Evolutionary conservation across 2,329 filamentous ascomycete species (phyloP).

Genomic region (Sclerotinia nivalis): DNA sequence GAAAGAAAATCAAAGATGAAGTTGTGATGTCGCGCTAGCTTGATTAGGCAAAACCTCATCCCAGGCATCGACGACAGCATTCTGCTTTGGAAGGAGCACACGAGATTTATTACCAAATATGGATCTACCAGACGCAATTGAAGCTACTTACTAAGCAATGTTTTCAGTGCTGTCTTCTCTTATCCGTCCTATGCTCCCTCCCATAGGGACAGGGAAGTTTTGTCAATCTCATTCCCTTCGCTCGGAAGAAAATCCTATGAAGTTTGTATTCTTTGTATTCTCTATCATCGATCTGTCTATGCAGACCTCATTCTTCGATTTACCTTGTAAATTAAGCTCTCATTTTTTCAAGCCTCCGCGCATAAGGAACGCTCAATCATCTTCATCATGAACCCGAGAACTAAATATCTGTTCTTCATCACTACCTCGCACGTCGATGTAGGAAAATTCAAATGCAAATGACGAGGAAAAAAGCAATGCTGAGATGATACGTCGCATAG

Average conservation of each 20-base stretch:
- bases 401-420: too few species aligned
- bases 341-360: too few species aligned
- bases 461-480: too few species aligned
- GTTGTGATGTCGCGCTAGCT: neutral
- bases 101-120: neutral
- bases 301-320: neutral
- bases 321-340: neutral
- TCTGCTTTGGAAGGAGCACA: neutral
- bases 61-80: neutral
- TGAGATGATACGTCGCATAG: too few species aligned
- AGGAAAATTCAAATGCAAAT: too few species aligned
- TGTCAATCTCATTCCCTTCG: neutral
- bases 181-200: neutral
- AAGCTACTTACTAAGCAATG: neutral
- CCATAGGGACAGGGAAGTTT: neutral
- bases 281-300: neutral
- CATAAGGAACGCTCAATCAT: accelerated
- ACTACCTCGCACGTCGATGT: too few species aligned
- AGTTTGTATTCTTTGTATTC: neutral
- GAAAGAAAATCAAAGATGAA: neutral
- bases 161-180: neutral
- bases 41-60: neutral
- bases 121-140: accelerated
- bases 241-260: neutral
- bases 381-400: too few species aligned